Base-by-base conservation (phyloP, 345 rosid genomes). In the Raphanus raphanistrum region DNA sequence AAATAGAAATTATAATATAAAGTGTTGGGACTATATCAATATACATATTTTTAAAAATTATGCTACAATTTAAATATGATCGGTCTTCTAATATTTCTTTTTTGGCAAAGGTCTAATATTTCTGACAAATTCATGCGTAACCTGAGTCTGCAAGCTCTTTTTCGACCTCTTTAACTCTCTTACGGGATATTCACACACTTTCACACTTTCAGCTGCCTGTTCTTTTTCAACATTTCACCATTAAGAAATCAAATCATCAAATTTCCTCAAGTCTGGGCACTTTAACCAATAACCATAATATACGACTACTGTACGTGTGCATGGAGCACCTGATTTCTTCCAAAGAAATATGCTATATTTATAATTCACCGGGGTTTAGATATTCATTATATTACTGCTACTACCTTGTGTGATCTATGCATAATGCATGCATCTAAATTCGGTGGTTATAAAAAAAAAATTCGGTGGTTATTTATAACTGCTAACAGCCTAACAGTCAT, bases 361-460 rank as follows among this genome's bases (percentile, higher is more conserved):
- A n/a, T 61, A 45, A 76, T 4, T 62, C 75, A 63, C 80, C 75
- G 75, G 27, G 63, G 50, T 27, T 68, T 26, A 69, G 64, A 35
- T 36, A 15, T 33, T 31, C 67, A 11, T 21, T 43, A 66, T 57
- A 66, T 16, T 55, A 54, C 71, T 52, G 13, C 28, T 25, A 27
- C 48, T 55, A 38, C 55, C 9, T 35, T 35, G 13, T 35, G 4
- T 35, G 10, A 15, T 15, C 41, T 38, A 29, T 29, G 50, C 48
- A 8, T 52, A 5, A 15, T 52, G 54, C 54, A 48, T 13, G 54
- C 54, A 48, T 48, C 60, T 12, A 68, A 9, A 50, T 60, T 68
- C 54, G 79, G 79, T 68, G 73, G 15, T 59, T 66, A 75, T 66
- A n/a, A n/a, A n/a, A n/a, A n/a, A n/a, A n/a, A 21, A 21, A 21